Base-by-base conservation (phyloP, 2,329 filamentous ascomycete species). In the Amesomyces nigricolor region DNA sequence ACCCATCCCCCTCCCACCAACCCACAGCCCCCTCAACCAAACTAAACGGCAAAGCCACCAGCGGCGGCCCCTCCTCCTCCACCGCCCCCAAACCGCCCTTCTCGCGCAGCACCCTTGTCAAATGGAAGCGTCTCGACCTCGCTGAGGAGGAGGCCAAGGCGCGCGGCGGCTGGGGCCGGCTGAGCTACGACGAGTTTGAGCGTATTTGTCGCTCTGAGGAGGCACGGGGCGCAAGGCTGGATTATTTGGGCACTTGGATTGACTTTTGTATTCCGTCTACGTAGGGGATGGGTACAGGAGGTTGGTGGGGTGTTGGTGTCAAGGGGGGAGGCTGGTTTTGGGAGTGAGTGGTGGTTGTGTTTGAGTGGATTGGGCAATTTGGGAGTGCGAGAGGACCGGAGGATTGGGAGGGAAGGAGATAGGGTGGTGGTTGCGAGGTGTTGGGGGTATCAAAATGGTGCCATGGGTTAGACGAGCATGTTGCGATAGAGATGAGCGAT, bases 171-270 rank as follows among this genome's bases (percentile, higher is more conserved):
- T 88, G 85, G 72, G 92, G 90, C 1, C 82, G 85, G 65, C 74
- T 97, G 47, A 88, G 73, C 66, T 91, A 86, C 61, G 78, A 80
- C 1, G 94, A 97, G 70, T 95, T 97, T 70, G 85, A 89, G 64
- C 74, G 75, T 39, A 85, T 86, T 48, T 89, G 94, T 73, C 82
- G 83, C 63, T 77, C 77, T n/a, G 79, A 84, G 60, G 81, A 85
- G 61, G 81, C 82, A 22, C 73, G 75, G 29, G 79, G 78, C 13
- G 82, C 83, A 66, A 74, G 86, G 51, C 77, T 91, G 58, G 88
- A 89, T 62, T 92, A 96, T 70, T 77, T 96, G 46, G 89, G 89
- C 57, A 89, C 83, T 64, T 97, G 92, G 92, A 89, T 96, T 70
- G 91, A 96, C 68, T 85, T 86, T 68, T 87, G 83, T 68, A 85